A percentile compares a stretch with the other conserved stretches of the same genome.
These are phyloP conservation scores for Blastocystis sp. DNA, from an alignment of 352 stramenopile species.

Conservation along the genomic window DNA sequence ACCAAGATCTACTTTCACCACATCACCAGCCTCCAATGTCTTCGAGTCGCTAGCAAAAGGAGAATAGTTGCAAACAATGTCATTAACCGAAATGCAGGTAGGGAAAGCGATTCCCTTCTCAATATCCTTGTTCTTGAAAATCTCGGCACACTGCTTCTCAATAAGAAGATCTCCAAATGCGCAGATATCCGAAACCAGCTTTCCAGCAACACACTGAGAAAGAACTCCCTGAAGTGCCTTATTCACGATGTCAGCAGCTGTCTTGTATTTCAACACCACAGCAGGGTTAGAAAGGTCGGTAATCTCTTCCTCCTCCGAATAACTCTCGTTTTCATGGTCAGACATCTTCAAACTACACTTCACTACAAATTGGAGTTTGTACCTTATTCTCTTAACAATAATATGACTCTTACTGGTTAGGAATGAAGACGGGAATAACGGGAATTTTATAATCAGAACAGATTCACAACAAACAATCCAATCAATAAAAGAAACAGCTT, in stretches of 20 bases:
- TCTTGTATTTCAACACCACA: conserved; percentile 90
- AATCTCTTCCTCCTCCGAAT: conserved; percentile 70
- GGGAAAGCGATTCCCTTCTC: conserved; percentile 98
- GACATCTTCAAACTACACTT: conserved; percentile 9
- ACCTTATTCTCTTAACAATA: no score
- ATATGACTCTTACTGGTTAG: neutral
- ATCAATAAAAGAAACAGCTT: neutral
- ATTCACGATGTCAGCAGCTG: conserved; percentile 95
- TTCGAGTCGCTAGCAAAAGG: conserved; percentile 83
- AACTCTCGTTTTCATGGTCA: conserved; percentile 71
- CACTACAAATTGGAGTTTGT: neutral
- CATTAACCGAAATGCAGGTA: conserved; percentile 95
- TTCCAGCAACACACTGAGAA: conserved; percentile 68
- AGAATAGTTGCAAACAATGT: conserved; percentile 94
- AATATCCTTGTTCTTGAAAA: conserved; percentile 92
- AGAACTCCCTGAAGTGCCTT: conserved; percentile 88
- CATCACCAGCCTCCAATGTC: conserved; percentile 75
- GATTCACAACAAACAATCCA: conserved; percentile 5
- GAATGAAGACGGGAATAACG: neutral
- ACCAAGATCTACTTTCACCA: conserved; percentile 90
- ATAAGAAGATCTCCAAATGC: conserved; percentile 74
- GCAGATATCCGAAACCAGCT: conserved; percentile 63
- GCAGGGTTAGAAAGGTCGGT: conserved; percentile 81
- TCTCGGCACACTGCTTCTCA: conserved; percentile 72
- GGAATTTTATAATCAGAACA: neutral